Conservation (phyloP, 2,329 filamentous ascomycete species). For the Truncatella angustata region DNA sequence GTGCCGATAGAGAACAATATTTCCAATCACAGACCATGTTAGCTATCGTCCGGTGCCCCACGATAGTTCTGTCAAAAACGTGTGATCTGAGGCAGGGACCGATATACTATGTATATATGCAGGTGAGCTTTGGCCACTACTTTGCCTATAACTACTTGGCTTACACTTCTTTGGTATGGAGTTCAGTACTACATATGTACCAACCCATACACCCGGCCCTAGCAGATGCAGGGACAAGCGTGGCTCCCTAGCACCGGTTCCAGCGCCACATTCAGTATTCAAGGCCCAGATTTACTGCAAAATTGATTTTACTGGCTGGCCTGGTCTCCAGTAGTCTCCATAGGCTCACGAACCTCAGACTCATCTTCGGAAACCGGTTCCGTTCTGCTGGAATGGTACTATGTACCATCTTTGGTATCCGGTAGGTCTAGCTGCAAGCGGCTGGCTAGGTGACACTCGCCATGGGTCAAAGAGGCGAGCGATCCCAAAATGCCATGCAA, state of each 20-base stretch:
- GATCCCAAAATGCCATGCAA: too few species aligned
- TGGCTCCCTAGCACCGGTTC: neutral
- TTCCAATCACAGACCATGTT: neutral
- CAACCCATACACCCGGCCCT: neutral
- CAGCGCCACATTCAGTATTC: neutral
- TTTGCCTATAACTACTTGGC: too few species aligned
- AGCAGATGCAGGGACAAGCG: neutral
- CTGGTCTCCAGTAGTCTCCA: neutral
- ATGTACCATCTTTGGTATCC: neutral
- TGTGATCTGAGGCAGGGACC: neutral
- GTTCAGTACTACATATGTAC: too few species aligned
- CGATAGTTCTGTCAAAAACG: neutral
- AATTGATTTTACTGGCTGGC: too few species aligned
- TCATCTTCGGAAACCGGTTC: too few species aligned
- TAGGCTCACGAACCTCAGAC: neutral
- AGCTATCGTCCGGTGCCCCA: neutral
- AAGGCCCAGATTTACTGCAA: too few species aligned
- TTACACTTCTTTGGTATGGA: too few species aligned
- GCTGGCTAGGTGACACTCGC: neutral
- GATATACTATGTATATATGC: neutral
- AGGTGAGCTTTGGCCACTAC: neutral
- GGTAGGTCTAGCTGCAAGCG: neutral
- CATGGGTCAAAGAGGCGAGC: neutral
- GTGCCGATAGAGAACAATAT: neutral
- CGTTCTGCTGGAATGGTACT: too few species aligned